Conservation (phyloP, 345 rosid species). For the Corymbia maculata region DNA sequence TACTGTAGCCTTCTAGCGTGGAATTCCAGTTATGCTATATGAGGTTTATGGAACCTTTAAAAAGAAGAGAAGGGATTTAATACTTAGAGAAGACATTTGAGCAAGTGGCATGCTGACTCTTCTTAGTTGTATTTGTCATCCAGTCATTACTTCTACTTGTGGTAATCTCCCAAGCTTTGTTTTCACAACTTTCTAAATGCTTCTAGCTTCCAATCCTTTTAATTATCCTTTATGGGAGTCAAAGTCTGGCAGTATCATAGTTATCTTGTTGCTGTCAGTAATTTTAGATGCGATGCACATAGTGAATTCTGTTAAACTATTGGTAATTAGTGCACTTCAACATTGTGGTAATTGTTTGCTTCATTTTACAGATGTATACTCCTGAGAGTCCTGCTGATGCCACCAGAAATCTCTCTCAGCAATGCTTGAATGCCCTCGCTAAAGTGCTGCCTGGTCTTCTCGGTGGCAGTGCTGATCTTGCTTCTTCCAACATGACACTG, state of each 20-base stretch:
- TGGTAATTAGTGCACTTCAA: background rate
- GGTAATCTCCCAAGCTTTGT: background rate
- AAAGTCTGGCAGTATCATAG: background rate
- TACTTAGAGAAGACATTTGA: background rate
- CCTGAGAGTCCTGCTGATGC: constrained; percentile 92
- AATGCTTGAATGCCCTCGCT: constrained; percentile 75
- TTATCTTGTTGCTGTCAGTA: background rate
- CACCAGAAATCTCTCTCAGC: constrained; percentile 89
- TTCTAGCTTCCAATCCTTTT: background rate
- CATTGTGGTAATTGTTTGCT: constrained; percentile 3
- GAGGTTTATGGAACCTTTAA: background rate
- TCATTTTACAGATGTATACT: constrained; percentile 56
- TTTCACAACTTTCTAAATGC: background rate
- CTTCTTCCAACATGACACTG: constrained; percentile 97
- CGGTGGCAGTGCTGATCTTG: constrained; percentile 98
- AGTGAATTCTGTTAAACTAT: background rate
- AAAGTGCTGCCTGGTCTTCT: constrained; percentile 83
- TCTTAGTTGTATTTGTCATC: background rate
- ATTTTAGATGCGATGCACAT: background rate
- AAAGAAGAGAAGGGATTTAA: background rate
- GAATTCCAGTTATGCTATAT: background rate
- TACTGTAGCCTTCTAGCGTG: background rate
- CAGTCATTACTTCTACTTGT: background rate
- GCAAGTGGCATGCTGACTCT: background rate
- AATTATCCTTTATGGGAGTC: background rate